These are phyloP conservation scores for Moniliophthora roreri DNA, from an alignment of 1,284 basidiomycete genomes.

Conservation along the genomic window DNA sequence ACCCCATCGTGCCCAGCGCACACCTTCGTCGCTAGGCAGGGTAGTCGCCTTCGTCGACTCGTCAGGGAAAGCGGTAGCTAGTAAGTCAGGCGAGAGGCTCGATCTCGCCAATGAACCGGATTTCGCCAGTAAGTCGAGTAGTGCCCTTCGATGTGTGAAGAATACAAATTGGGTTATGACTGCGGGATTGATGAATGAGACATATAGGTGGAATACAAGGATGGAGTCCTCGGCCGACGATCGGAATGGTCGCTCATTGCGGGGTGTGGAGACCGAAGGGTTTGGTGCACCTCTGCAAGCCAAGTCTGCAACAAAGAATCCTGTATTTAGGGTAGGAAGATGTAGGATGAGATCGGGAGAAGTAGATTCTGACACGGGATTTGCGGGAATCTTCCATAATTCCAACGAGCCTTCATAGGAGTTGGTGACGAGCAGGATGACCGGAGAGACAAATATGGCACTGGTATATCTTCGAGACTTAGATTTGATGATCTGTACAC, in stretches of 20 bases:
- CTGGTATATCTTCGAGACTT: constrained; percentile 8
- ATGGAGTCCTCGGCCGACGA: constrained; percentile 9
- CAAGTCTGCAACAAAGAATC: constrained; percentile 8
- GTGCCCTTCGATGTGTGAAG: constrained; percentile 9
- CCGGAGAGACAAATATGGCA: constrained; percentile 9
- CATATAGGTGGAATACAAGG: constrained; percentile 11
- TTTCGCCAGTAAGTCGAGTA: constrained; percentile 1
- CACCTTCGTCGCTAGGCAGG: background rate
- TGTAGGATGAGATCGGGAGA: constrained; percentile 3
- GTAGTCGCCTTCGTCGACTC: background rate
- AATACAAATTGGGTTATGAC: constrained; percentile 9
- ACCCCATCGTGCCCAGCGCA: constrained; percentile 12
- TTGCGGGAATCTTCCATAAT: constrained; percentile 9
- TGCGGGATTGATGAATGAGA: constrained; percentile 1
- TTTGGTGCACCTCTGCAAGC: constrained; percentile 13
- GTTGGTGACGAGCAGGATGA: constrained; percentile 10
- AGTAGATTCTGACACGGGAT: background rate
- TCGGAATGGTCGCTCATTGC: constrained; percentile 7
- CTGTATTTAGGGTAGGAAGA: background rate
- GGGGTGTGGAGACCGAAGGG: background rate
- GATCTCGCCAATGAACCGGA: background rate
- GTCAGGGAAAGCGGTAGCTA: too few species aligned
- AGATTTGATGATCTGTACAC: constrained; percentile 3
- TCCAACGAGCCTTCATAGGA: constrained; percentile 7
- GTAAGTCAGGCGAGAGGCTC: too few species aligned